Evolutionary conservation across 192 early-diverging fungal species (phyloP), one percentile per base, ranked within the genome.

Genomic region (Dispira simplex): DNA sequence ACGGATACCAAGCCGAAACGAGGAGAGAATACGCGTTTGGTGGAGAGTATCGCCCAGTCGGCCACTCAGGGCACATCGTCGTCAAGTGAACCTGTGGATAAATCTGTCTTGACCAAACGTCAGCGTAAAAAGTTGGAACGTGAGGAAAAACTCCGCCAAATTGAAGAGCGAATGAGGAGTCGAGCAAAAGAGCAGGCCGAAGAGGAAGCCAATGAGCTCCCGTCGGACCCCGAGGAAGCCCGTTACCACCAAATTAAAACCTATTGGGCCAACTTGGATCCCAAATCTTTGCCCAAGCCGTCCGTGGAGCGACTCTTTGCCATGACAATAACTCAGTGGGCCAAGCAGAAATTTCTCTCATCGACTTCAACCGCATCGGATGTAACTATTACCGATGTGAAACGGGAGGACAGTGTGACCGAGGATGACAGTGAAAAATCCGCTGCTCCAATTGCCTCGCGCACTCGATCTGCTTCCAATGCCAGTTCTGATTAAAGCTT

Each of bases 191-290:
- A 60, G 32, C 32, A 13, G 32, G 58, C 58, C 43, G 58, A 27
- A 14, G 39, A 27, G 16, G 58, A 60, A 21, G 39, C 32, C 58
- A 44, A 60, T 28, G 32, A 12, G 13, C 32, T 60, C 32, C 58
- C 58, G 39, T 18, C 18, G 26, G 58, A 60, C 27, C 58, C 58
- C 32, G 58, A 60, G 44, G 58, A 60, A 18, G 58, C 58, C 39
- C 58, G 58, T 21, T 60, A 43, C 39, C 14, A 8, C 8, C 58
- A 44, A 18, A 28, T 60, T 11, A 10, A 60, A 44, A 28, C 39
- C 43, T 27, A 60, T 14, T 60, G 58, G 58, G 58, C 32, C 12
- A 12, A 28, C 32, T 4, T 43, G 39, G 58, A 60, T 21, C 58
- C 58, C 32, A 32, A 60, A 21, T 14, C 9, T 11, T 28, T 60